Conservation (phyloP, 768 basidiomycete genomes). For the Candolleomyces eurysporus region DNA sequence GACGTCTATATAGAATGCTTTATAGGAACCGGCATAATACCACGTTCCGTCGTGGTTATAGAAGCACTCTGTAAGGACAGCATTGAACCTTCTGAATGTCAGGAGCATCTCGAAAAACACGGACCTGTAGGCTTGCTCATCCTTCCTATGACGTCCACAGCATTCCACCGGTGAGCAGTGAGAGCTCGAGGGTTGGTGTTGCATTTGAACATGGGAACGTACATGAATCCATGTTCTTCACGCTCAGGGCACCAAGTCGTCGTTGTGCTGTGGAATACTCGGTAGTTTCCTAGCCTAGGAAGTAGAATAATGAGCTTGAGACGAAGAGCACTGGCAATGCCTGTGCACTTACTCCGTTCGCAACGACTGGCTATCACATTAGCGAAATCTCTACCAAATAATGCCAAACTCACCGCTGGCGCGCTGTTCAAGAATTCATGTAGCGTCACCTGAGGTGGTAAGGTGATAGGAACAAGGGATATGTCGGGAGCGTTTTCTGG, state of each 20-base stretch:
- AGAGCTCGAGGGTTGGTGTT: constrained; percentile 73
- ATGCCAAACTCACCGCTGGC: constrained; percentile 46
- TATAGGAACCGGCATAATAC: constrained; percentile 85
- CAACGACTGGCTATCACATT: constrained; percentile 39
- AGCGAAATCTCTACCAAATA: constrained; percentile 1
- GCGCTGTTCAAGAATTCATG: constrained; percentile 66
- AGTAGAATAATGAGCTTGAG: neutral
- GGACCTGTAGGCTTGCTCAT: constrained; percentile 65
- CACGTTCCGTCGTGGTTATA: constrained; percentile 78
- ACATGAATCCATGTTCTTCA: constrained; percentile 80
- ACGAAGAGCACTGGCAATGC: neutral
- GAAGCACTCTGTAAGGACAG: constrained; percentile 59
- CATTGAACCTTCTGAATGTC: neutral
- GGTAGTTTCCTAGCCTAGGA: constrained; percentile 61
- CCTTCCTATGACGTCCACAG: constrained; percentile 58
- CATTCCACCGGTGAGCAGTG: constrained; percentile 73
- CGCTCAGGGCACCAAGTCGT: constrained; percentile 80
- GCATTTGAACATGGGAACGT: constrained; percentile 73
- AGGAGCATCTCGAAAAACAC: neutral
- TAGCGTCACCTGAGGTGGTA: constrained; percentile 61
- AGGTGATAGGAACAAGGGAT: constrained; percentile 63
- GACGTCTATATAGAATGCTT: constrained; percentile 61
- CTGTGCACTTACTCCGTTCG: constrained; percentile 49
- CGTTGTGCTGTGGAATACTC: constrained; percentile 62
- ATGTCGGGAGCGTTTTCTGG: constrained; percentile 64